A percentile compares a stretch with the other conserved stretches of the same genome.
Conservation (phyloP, 2,329 filamentous ascomycete species). For the Nemania abortiva region DNA sequence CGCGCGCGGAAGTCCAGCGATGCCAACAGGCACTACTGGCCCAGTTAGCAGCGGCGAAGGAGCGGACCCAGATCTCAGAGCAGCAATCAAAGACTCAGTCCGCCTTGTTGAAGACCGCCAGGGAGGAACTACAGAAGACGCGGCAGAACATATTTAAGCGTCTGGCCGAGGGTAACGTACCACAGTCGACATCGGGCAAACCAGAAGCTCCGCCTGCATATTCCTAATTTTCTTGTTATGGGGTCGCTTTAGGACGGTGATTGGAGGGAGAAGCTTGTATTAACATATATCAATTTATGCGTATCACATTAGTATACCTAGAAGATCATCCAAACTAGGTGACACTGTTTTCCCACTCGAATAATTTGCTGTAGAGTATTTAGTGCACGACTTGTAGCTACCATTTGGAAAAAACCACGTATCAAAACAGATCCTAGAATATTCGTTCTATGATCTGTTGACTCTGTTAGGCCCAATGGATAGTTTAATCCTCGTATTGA, state of each 20-base stretch:
- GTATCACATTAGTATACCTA: background rate
- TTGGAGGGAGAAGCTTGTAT: background rate
- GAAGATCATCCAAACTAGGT: too few species aligned
- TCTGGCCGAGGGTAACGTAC: conserved; percentile 22
- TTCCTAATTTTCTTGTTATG: background rate
- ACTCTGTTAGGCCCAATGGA: too few species aligned
- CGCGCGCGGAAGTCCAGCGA: conserved; percentile 48
- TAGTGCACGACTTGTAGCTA: too few species aligned
- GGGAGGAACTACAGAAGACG: conserved; percentile 58
- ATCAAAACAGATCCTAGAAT: too few species aligned
- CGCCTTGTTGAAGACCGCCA: conserved; percentile 51
- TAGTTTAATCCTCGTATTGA: too few species aligned
- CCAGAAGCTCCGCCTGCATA: conserved; percentile 11
- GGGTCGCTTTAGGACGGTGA: background rate
- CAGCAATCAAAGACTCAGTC: conserved; percentile 51
- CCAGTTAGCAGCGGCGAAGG: conserved; percentile 47
- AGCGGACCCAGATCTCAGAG: conserved; percentile 44
- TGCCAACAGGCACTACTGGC: conserved; percentile 51
- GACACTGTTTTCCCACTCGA: too few species aligned
- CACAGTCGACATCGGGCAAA: background rate
- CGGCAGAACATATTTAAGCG: conserved; percentile 58
- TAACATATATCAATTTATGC: background rate
- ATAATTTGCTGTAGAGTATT: too few species aligned
- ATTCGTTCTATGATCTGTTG: too few species aligned
- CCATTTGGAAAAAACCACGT: too few species aligned